Conservation (phyloP, 2,329 filamentous ascomycete genomes). For the Cadophora sp. region DNA sequence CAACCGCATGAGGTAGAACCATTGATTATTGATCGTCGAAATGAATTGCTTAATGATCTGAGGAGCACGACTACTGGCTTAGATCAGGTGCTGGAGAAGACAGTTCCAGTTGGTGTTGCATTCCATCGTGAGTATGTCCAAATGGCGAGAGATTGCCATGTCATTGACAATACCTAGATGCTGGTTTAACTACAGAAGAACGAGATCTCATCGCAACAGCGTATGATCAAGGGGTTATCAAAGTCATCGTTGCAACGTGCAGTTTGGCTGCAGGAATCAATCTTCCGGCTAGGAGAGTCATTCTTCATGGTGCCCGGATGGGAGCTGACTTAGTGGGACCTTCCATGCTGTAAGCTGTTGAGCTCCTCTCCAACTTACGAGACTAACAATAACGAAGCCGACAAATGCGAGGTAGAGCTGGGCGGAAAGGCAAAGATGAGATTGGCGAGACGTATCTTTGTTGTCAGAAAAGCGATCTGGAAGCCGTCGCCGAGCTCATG, state of each 20-base stretch:
- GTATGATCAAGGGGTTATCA: constrained; percentile 71
- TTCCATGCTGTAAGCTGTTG: constrained; percentile 65
- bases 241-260: constrained; percentile 78
- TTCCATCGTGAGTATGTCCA: constrained; percentile 70
- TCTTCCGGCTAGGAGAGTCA: constrained; percentile 74
- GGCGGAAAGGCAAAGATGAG: constrained; percentile 79
- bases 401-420: constrained; percentile 81
- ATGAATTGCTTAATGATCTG: constrained; percentile 70
- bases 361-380: not conserved
- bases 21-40: constrained; percentile 61
- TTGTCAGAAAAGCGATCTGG: constrained; percentile 71
- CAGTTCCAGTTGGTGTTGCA: constrained; percentile 70
- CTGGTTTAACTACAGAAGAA: constrained; percentile 77
- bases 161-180: constrained; percentile 48
- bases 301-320: constrained; percentile 78
- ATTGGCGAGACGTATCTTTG: constrained; percentile 80
- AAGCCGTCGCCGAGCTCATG: constrained; percentile 73
- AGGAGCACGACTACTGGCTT: constrained; percentile 70
- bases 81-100: constrained; percentile 69
- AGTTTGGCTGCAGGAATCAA: constrained; percentile 87
- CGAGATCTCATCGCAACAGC: constrained; percentile 73
- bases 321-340: constrained; percentile 78
- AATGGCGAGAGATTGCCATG: not conserved
- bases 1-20: constrained; percentile 50
- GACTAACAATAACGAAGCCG: constrained; percentile 52